Percentiles rank a stretch among this genome's conserved stretches.
Evolutionary conservation across 257 asterid genomes (phyloP).

Genomic region (Plantago elongata): DNA sequence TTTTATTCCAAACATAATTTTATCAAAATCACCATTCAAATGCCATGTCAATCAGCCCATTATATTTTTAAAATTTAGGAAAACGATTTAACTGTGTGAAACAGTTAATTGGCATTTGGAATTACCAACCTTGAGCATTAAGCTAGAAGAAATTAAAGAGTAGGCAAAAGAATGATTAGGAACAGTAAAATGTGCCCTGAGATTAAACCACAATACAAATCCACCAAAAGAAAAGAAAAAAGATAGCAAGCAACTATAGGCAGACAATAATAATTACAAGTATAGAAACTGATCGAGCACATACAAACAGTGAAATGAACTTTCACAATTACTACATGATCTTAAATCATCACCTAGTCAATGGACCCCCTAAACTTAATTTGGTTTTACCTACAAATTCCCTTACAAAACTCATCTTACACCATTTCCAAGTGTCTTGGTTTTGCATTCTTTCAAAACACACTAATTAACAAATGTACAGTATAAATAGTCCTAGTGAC

Average conservation of each 20-base stretch:
- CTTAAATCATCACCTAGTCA: slow-evolving; percentile 27
- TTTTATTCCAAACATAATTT: too few relatives aligned
- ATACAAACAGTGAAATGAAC: slow-evolving; percentile 20
- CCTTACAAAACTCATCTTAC: background rate
- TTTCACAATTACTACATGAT: slow-evolving; percentile 43
- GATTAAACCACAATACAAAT: slow-evolving; percentile 23
- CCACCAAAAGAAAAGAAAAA: slow-evolving; percentile 44
- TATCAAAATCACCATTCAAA: too few relatives aligned
- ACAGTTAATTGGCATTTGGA: slow-evolving; percentile 5
- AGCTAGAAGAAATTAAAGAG: background rate
- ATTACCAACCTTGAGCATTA: slow-evolving; percentile 3
- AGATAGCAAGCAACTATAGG: slow-evolving; percentile 28
- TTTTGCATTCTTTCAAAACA: too few relatives aligned
- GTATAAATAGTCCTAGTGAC: background rate
- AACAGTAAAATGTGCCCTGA: slow-evolving; percentile 33
- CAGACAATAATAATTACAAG: slow-evolving; percentile 69
- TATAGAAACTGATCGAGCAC: slow-evolving; percentile 26
- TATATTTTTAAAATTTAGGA: too few relatives aligned
- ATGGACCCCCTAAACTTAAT: slow-evolving; percentile 47
- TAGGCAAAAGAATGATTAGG: slow-evolving; percentile 28
- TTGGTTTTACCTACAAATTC: slow-evolving; percentile 20
- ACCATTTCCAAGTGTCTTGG: background rate
- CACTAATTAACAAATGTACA: background rate
- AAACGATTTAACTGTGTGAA: too few relatives aligned
- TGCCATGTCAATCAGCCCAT: too few relatives aligned